Evolutionary conservation across 2,329 filamentous ascomycete species (phyloP), one percentile per base, ranked within the genome.

Genomic region (Emmonsiellopsis sp.): DNA sequence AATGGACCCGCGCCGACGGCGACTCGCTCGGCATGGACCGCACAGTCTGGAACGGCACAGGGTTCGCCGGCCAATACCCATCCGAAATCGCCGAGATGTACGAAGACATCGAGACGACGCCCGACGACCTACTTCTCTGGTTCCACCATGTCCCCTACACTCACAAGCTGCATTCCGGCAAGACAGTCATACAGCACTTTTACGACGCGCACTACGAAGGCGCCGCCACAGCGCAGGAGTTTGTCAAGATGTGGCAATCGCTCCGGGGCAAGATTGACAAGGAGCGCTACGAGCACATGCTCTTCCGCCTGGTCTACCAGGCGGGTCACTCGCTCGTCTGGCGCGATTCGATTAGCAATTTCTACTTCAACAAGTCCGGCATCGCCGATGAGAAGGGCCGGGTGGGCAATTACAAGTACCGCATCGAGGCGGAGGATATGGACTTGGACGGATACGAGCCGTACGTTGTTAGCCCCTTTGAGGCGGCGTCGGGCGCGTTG

Each of bases 131-230:
- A 1, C 66, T 88, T 2, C 71, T 88, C 2, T 88, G 85, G 85
- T 88, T 88, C 68, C 85, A 88, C 64, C 85, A 88, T 61, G 82
- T 88, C 0, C 77, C 78, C 3, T 88, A 86, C 63, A 85, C 81
- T 0, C 79, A 85, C 40, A 66, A 64, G 6, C 74, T 88, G 1
- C 74, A 82, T 8, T 81, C 77, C 0, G 82, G 83, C 9, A 80
- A 84, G 65, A 85, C 84, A 0, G 82, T 88, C 2, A 84, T 84
- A 50, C 82, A 84, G 60, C 80, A 84, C 61, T 83, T 84, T 64
- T 84, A 84, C 61, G 77, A 84, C 56, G 79, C 80, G 0, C 82
- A 84, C 56, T 83, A 84, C 57, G 65, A 68, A 6, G 82, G 82
- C 6, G 78, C 82, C 5, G 75, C 73, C n/a, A 78, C 74, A 0